Conservation (phyloP, 345 rosid genomes). For the Mercurialis annua region DNA sequence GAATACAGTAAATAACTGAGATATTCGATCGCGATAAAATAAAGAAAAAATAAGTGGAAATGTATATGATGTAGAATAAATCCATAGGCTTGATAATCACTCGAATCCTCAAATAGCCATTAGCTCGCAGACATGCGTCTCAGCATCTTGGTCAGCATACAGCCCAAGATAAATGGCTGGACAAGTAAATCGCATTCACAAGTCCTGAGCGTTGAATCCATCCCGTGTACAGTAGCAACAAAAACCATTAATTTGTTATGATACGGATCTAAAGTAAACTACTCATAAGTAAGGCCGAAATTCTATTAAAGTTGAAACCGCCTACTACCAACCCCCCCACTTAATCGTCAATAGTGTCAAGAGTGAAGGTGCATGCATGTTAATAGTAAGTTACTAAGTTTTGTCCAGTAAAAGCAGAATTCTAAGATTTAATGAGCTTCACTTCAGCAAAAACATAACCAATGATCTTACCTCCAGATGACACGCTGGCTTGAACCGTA, state of each 20-base stretch:
- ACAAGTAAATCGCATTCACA: background rate
- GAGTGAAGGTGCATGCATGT: background rate
- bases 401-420: background rate
- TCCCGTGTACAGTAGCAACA: background rate
- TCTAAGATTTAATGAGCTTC: background rate
- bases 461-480: constrained; percentile 70
- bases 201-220: background rate
- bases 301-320: background rate
- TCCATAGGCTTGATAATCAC: constrained; percentile 5
- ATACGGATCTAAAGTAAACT: background rate
- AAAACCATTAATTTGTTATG: background rate
- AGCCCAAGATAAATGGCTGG: background rate
- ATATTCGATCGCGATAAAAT: background rate
- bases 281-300: background rate
- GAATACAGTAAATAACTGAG: constrained; percentile 18
- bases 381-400: background rate
- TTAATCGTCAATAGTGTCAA: background rate
- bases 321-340: background rate
- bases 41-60: background rate
- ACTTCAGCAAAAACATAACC: constrained; percentile 2
- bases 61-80: background rate
- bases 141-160: background rate
- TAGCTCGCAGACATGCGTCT: background rate
- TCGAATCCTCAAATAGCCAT: background rate
- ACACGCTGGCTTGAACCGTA: constrained; percentile 95